phyloP scores from a whole-genome alignment of 1,139 yeast species.

The Wickerhamomyces sp. region DNA sequence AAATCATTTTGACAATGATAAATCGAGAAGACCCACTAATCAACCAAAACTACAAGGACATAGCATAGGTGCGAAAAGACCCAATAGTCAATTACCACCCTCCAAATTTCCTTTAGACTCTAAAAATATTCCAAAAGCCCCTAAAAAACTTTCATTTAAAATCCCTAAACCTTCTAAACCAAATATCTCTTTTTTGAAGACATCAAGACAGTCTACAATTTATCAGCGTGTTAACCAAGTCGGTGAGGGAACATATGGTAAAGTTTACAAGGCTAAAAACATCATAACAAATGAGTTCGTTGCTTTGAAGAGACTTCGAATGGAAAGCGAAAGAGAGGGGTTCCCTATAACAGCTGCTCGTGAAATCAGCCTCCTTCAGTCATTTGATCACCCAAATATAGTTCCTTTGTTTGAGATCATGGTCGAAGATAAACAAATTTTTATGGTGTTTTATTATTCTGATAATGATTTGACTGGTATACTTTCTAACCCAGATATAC shows the following conservation, averaged over 20 bases:
- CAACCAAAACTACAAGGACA: neutral
- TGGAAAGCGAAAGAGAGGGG: constrained; percentile 89
- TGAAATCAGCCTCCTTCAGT: constrained; percentile 82
- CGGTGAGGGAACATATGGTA: constrained; percentile 80
- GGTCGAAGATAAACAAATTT: constrained; percentile 75
- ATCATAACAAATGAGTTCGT: constrained; percentile 64
- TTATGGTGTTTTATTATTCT: constrained; percentile 90
- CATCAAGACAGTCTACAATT: constrained; percentile 19
- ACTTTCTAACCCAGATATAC: constrained; percentile 69
- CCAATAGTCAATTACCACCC: constrained; percentile 8
- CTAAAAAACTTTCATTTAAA: constrained; percentile 19
- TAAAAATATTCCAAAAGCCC: constrained; percentile 19
- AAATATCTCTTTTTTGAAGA: constrained; percentile 17
- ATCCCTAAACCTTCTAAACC: constrained; percentile 9
- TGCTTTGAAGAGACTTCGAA: constrained; percentile 77
- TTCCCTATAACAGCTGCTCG: constrained; percentile 95
- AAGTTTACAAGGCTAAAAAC: constrained; percentile 73
- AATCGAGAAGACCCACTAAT: neutral
- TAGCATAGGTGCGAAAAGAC: neutral
- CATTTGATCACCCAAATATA: constrained; percentile 79
- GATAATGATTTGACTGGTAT: constrained; percentile 92
- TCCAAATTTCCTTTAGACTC: constrained; percentile 4
- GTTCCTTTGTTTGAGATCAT: constrained; percentile 85
- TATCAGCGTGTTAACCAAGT: constrained; percentile 45
- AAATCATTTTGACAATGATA: neutral